phyloP scores from a whole-genome alignment of 192 early-diverging fungal genomes.

The Tieghemiomyces parasiticus region DNA sequence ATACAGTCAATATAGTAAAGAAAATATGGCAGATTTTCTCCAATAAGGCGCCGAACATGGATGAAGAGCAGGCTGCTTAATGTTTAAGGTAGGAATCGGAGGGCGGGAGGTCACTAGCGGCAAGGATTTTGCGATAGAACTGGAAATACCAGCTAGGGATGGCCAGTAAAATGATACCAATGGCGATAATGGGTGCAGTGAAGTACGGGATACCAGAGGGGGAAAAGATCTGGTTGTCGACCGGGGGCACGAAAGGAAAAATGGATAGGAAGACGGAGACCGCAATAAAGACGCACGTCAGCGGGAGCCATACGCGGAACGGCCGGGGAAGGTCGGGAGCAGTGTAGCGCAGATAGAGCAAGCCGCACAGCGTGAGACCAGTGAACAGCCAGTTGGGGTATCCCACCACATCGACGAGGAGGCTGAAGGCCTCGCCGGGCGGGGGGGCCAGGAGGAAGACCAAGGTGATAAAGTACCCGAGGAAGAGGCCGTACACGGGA shows the following conservation, averaged over 20 bases:
- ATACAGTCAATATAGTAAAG: too few species aligned
- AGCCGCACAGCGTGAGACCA: background rate
- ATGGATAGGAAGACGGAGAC: conserved; percentile 33
- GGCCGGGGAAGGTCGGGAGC: conserved; percentile 22
- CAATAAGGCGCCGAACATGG: too few species aligned
- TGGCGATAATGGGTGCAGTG: conserved; percentile 28
- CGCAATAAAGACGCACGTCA: conserved; percentile 32
- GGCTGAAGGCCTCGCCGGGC: conserved; percentile 29
- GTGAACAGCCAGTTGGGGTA: conserved; percentile 14
- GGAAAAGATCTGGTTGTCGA: background rate
- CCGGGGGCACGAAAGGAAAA: conserved; percentile 38
- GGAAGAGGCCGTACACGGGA: conserved; percentile 17
- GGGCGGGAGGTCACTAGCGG: too few species aligned
- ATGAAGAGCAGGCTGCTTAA: too few species aligned
- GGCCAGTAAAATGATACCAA: conserved; percentile 22
- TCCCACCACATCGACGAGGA: conserved; percentile 15
- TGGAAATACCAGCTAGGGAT: conserved; percentile 29
- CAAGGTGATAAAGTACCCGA: conserved; percentile 13
- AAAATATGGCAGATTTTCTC: too few species aligned
- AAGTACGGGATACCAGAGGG: conserved; percentile 22
- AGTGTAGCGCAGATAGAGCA: conserved; percentile 22
- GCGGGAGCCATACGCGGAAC: conserved; percentile 26
- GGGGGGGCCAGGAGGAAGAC: conserved; percentile 28
- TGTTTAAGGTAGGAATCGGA: too few species aligned
- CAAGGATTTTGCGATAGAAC: background rate